Evolutionary conservation across 2,329 filamentous ascomycete species (phyloP).

Genomic region (Fusarium hainanense): DNA sequence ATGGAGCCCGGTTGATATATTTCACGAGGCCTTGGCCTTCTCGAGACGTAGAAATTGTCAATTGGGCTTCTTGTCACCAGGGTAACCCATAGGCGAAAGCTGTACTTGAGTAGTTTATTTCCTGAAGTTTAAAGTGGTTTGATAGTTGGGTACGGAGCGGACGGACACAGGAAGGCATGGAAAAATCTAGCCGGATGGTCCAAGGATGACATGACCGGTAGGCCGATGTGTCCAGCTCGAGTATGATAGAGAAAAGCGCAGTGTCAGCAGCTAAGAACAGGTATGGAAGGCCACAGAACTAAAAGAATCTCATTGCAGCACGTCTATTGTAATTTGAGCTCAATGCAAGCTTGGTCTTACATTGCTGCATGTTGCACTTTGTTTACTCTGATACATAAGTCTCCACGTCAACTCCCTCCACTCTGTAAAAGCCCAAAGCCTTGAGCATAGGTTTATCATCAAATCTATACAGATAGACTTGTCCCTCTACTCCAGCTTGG

Average conservation of each 20-base stretch:
- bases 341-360: not conserved
- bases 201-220: not conserved
- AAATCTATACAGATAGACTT: conserved; percentile 64
- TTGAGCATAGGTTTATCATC: conserved; percentile 66
- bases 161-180: rapidly evolving
- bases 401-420: conserved; percentile 26
- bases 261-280: rapidly evolving
- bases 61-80: rapidly evolving
- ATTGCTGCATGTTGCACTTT: rapidly evolving
- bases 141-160: not conserved
- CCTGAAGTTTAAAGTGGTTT: rapidly evolving
- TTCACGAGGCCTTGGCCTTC: not conserved
- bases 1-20: not conserved
- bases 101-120: rapidly evolving
- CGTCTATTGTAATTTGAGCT: too few relatives aligned
- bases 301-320: rapidly evolving
- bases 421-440: conserved; percentile 59
- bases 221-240: not conserved
- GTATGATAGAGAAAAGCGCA: not conserved
- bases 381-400: conserved; percentile 21
- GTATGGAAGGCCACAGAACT: rapidly evolving
- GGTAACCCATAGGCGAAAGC: rapidly evolving
- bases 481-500: conserved; percentile 48
- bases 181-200: not conserved
- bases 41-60: not conserved